Conservation (phyloP, 768 basidiomycete species). For the Lactarius indigo region DNA sequence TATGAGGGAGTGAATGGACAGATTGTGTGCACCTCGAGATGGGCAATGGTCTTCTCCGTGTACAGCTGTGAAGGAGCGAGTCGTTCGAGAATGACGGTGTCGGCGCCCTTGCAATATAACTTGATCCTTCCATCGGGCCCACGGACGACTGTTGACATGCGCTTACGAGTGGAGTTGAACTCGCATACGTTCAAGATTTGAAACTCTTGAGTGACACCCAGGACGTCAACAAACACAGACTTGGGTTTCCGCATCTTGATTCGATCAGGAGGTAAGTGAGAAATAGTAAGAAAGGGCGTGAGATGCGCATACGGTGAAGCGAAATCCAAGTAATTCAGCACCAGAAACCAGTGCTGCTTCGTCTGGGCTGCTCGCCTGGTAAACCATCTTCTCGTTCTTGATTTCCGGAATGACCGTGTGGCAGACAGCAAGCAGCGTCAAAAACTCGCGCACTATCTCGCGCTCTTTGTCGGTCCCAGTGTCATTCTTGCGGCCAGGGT, state of each 20-base stretch:
- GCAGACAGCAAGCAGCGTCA: constrained; percentile 73
- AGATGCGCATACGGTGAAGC: constrained; percentile 74
- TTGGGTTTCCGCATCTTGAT: constrained; percentile 89
- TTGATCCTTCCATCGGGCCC: constrained; percentile 89
- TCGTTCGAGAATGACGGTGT: constrained; percentile 94
- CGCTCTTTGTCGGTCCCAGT: constrained; percentile 37
- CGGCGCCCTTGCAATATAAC: constrained; percentile 94
- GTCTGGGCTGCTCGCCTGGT: constrained; percentile 96
- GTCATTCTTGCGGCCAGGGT: constrained; percentile 33
- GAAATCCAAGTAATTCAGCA: constrained; percentile 87
- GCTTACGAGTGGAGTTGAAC: constrained; percentile 96
- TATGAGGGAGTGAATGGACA: background rate
- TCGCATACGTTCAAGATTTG: constrained; percentile 96
- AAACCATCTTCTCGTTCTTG: constrained; percentile 83
- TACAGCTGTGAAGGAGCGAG: constrained; percentile 81
- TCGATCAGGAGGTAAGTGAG: constrained; percentile 27
- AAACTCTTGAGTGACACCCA: constrained; percentile 71
- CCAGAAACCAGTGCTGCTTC: constrained; percentile 95
- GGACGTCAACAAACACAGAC: constrained; percentile 85
- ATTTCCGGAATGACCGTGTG: constrained; percentile 98
- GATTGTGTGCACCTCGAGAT: constrained; percentile 70
- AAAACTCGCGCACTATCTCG: constrained; percentile 34
- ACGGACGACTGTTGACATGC: constrained; percentile 95
- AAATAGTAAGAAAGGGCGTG: background rate
- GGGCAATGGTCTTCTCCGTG: constrained; percentile 80